Base-by-base conservation (phyloP, 352 stramenopile species). In the Globisporangium nunn region DNA sequence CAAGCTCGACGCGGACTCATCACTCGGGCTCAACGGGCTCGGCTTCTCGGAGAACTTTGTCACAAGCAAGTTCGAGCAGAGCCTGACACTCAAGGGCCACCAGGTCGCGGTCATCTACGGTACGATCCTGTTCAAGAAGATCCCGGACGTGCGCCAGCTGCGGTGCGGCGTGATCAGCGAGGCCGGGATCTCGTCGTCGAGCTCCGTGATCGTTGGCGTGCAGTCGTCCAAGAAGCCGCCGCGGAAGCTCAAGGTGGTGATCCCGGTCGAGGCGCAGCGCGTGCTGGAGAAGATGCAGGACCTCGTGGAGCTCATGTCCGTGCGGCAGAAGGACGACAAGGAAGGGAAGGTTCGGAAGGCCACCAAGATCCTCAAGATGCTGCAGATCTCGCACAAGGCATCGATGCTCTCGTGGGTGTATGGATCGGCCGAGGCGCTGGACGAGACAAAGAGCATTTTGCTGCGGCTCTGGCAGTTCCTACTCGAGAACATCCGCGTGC, bases 401-500 rank as follows among this genome's bases (percentile, higher is more conserved):
- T 95, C 85, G 4, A 95, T 95, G 84, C 60, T 95, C 6, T 94
- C 84, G 33, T 95, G 85, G 85, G 81, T 95, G 7, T 95, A 95
- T 51, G 80, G 72, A 8, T 91, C 84, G 7, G 67, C 81, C 0
- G 82, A 92, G 56, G 85, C 85, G 2, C 57, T 95, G 33, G 84
- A 95, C 58, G 85, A 95, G 62, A 92, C 85, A 14, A 93, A 94
- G 62, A 88, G 72, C 50, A 93, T 95, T 3, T 44, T 95, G 44
- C 71, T 95, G 18, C 74, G 85, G 17, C 52, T 95, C 30, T 95
- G 85, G 85, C 85, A 94, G 50, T 95, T 95, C 43, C 50, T 95
- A 29, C 66, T 95, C 44, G 85, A 95, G 61, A 95, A 95, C 44
- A 95, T 95, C 61, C 85, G 85, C 35, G 85, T 95, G n/a, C 76